Evolutionary conservation across 208 protist genomes (phyloP), one percentile per base, ranked within the genome.

Genomic region (Herpetomonas samuelpessoai): DNA sequence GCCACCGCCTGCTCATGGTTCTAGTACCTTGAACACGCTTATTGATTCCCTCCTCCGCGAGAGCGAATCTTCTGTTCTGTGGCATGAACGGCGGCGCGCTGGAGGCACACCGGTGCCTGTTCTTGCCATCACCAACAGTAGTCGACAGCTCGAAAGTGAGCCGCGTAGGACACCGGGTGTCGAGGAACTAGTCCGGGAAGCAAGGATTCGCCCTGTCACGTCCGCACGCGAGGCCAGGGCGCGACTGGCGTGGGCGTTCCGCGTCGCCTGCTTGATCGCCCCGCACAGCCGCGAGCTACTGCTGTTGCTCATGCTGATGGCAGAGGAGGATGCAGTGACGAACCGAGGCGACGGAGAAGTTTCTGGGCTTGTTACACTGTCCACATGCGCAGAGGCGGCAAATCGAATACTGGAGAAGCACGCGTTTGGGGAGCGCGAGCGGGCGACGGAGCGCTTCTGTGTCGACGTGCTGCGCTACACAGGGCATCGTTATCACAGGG

Each of bases 361-460:
- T 30, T n/a, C 14, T n/a, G 51, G 29, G 30, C 49, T 45, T 18
- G 35, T 56, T 6, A n/a, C 68, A 19, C 44, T 50, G 49, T 2
- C 56, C 21, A 54, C 41, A 35, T 91, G 84, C 41, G 68, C 73
- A 7, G 80, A 86, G 74, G 79, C 76, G 4, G 64, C 84, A 18
- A 88, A 88, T 59, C 57, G 46, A n/a, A 57, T 92, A 25, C 62
- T 92, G n/a, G 72, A 81, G 64, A 64, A 58, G 31, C 71, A 79
- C 41, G 68, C 67, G 10, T 65, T 84, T 41, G 9, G 35, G 10
- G 22, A 57, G 16, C 48, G 57, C n/a, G 38, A 63, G 6, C 61
- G 73, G 9, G 73, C 73, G n/a, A 74, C 73, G 6, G 53, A 58
- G n/a, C 59, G 65, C 45, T 29, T 80, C 49, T 80, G 74, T 28